Percentiles rank a stretch among this genome's conserved stretches.
These are phyloP conservation scores for Malus fusca DNA, from an alignment of 306 rosid species.

Conservation along the genomic window DNA sequence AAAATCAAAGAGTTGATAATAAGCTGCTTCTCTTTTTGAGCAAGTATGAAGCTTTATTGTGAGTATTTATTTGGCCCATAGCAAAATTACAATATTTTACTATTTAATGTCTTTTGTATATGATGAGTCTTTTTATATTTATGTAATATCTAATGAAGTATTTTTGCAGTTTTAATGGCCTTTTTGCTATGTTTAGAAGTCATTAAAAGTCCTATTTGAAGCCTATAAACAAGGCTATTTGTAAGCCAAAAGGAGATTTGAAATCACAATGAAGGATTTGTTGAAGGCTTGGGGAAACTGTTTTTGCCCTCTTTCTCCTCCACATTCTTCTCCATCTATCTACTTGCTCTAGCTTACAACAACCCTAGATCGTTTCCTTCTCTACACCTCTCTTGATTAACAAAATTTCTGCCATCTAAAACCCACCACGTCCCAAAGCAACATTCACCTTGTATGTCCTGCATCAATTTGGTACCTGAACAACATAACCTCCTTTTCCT, in stretches of 20 bases:
- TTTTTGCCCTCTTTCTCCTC: background rate
- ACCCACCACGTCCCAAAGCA: background rate
- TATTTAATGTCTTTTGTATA: no score
- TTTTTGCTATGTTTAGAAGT: background rate
- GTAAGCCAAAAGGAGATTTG: background rate
- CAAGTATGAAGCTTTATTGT: background rate
- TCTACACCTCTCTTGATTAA: background rate
- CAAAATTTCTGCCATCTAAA: background rate
- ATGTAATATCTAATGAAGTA: background rate
- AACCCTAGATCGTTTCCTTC: background rate
- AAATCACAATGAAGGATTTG: background rate
- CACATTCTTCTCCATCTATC: background rate
- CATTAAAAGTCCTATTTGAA: background rate
- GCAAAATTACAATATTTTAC: background rate
- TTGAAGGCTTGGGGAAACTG: background rate
- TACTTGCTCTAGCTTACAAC: background rate
- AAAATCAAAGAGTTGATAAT: no score
- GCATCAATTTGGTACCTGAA: background rate
- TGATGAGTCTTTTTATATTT: background rate
- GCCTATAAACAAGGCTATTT: background rate
- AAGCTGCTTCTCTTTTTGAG: no score
- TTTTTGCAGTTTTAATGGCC: background rate
- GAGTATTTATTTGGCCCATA: background rate
- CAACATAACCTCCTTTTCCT: background rate
- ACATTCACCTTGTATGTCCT: background rate